These are phyloP conservation scores for Candida endomychidarum DNA, from an alignment of 805 yeast genomes.

Conservation along the genomic window DNA sequence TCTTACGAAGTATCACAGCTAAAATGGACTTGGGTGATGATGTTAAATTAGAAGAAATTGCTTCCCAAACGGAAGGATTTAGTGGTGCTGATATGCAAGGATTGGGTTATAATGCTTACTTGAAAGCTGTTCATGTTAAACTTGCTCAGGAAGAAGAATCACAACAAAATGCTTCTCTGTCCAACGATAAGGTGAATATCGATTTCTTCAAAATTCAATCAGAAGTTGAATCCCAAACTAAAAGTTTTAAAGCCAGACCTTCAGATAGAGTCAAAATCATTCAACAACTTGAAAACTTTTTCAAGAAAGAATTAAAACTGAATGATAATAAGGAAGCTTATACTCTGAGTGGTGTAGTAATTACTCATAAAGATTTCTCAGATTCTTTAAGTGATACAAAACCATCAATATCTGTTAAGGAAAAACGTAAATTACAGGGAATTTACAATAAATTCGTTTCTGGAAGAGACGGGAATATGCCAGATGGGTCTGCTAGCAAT, in stretches of 20 bases:
- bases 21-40: slow-evolving; percentile 57
- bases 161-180: slow-evolving; percentile 16
- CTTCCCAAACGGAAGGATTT: slow-evolving; percentile 65
- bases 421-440: slow-evolving; percentile 55
- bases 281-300: slow-evolving; percentile 44
- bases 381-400: slow-evolving; percentile 73
- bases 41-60: slow-evolving; percentile 56
- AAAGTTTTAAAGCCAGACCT: slow-evolving; percentile 28
- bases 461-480: slow-evolving; percentile 85
- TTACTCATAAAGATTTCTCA: slow-evolving; percentile 54
- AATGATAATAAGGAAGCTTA: slow-evolving; percentile 6
- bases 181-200: slow-evolving; percentile 17
- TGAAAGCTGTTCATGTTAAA: slow-evolving; percentile 77
- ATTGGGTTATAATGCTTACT: slow-evolving; percentile 83
- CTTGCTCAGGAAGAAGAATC: slow-evolving; percentile 46
- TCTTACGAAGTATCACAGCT: slow-evolving; percentile 55
- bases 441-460: slow-evolving; percentile 74
- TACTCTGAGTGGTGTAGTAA: slow-evolving; percentile 33
- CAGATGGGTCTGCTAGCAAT: slow-evolving; percentile 74
- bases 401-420: slow-evolving; percentile 82
- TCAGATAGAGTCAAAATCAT: slow-evolving; percentile 41
- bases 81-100: slow-evolving; percentile 98
- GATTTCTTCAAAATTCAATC: slow-evolving; percentile 48
- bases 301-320: slow-evolving; percentile 10
- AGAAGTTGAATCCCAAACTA: slow-evolving; percentile 22